Evolutionary conservation across 176 grass and related monocot genomes (phyloP), one percentile per base, ranked within the genome.

Genomic region (Dendrocalamus sinicus): DNA sequence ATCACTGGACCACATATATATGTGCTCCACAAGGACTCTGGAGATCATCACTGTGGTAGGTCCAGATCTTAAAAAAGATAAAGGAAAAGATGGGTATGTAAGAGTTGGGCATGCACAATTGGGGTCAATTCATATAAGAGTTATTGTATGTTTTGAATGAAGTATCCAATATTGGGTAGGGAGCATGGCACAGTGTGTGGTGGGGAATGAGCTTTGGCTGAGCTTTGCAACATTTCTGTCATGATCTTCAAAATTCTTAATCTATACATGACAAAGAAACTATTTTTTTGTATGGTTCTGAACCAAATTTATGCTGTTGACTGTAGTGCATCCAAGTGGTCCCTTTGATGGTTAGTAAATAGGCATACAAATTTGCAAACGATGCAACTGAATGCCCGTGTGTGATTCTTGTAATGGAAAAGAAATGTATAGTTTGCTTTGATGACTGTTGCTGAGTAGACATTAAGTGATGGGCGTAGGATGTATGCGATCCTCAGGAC

Each of bases 61-160:
- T 44, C 85, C 81, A 91, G 62, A 80, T 80, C 60, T 84, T 54
- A 73, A 78, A 73, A 83, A 73, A 62, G 65, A 53, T 14, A 59
- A 41, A 83, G 76, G 39, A 20, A 52, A 15, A 54, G 51, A 66
- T 15, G 28, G 14, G 26, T 52, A 35, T 73, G 55, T 59, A 48
- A 75, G 3, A 26, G 5, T 83, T 79, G 67, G 30, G 59, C 74
- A 73, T 58, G 67, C 74, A 46, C 12, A 58, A n/a, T 57, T 37
- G 23, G 10, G 58, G 71, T 66, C 15, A 84, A 77, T 41, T 32
- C 57, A 60, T 83, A 54, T 55, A 17, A 13, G 30, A 39, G 50
- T 57, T 55, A 6, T 4, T 74, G 23, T 63, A 35, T 73, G n/a
- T 20, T 72, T 67, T 67, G 30, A 74, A 40, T 76, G 32, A 53